Evolutionary conservation across 805 yeast species (phyloP).

Genomic region (Vanderwaltozyma verrucispora): DNA sequence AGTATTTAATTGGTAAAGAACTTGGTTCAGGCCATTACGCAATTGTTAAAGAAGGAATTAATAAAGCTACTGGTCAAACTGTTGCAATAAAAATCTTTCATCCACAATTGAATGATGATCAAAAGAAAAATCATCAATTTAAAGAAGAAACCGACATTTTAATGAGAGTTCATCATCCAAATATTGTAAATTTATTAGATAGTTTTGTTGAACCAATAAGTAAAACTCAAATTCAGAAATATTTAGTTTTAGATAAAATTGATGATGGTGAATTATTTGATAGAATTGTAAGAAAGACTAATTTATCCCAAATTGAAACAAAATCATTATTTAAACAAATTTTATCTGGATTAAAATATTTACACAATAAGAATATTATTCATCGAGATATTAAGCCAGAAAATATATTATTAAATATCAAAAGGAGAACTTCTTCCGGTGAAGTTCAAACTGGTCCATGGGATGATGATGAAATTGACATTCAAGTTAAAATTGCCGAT

Average conservation of each 20-base stretch:
- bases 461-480: slow-evolving; percentile 45
- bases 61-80: slow-evolving; percentile 44
- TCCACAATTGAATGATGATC: slow-evolving; percentile 37
- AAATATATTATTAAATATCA: slow-evolving; percentile 47
- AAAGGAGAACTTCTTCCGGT: slow-evolving; percentile 29
- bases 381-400: slow-evolving; percentile 79
- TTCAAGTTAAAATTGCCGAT: slow-evolving; percentile 69
- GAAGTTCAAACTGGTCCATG: slow-evolving; percentile 32
- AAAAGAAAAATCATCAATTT: slow-evolving; percentile 33
- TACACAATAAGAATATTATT: slow-evolving; percentile 61
- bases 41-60: slow-evolving; percentile 60
- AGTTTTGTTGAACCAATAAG: slow-evolving; percentile 47
- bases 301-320: slow-evolving; percentile 51
- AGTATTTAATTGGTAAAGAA: slow-evolving; percentile 40
- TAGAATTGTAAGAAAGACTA: slow-evolving; percentile 55
- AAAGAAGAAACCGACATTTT: slow-evolving; percentile 61
- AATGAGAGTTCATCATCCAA: slow-evolving; percentile 55
- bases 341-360: slow-evolving; percentile 50
- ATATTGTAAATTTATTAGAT: slow-evolving; percentile 56
- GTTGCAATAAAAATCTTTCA: slow-evolving; percentile 72
- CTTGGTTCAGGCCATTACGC: slow-evolving; percentile 77
- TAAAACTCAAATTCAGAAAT: slow-evolving; percentile 35
- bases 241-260: slow-evolving; percentile 60
- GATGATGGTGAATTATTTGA: slow-evolving; percentile 70
- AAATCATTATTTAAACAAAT: slow-evolving; percentile 55